phyloP scores from a whole-genome alignment of 2,329 filamentous ascomycete species.

The Fusarium tricinctum region DNA sequence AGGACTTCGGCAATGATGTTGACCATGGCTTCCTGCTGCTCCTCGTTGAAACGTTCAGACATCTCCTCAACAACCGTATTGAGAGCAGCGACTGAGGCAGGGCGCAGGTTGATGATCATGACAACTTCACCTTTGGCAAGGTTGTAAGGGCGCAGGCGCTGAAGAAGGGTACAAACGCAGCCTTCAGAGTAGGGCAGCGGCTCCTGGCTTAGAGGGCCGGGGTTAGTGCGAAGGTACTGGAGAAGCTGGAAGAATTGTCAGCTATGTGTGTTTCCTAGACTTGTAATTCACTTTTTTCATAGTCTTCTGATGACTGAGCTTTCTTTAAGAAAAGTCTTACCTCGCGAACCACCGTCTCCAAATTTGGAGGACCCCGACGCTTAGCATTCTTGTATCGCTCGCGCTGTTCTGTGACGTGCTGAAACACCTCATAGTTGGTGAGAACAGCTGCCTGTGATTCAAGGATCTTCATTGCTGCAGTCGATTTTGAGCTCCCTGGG shows the following conservation, averaged over 20 bases:
- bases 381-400: conserved; percentile 65
- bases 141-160: conserved; percentile 68
- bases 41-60: conserved; percentile 69
- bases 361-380: conserved; percentile 67
- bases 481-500: conserved; percentile 1
- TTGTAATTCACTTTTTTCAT: neutral
- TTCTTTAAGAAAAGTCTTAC: conserved; percentile 57
- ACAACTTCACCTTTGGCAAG: conserved; percentile 77
- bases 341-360: conserved; percentile 74
- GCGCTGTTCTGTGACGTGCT: conserved; percentile 71
- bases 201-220: conserved; percentile 68
- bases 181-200: conserved; percentile 67
- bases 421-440: conserved; percentile 80
- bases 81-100: conserved; percentile 68
- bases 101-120: conserved; percentile 77
- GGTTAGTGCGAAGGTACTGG: conserved; percentile 69
- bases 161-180: conserved; percentile 67
- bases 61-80: conserved; percentile 77
- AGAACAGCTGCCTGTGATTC: conserved; percentile 78
- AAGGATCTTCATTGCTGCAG: conserved; percentile 73
- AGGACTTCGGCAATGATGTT: conserved; percentile 69
- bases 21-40: conserved; percentile 71
- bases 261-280: neutral
- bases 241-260: conserved; percentile 63
- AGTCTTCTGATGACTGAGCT: neutral